Conservation (phyloP, 2,329 filamentous ascomycete species). For the Calycina herbarum region DNA sequence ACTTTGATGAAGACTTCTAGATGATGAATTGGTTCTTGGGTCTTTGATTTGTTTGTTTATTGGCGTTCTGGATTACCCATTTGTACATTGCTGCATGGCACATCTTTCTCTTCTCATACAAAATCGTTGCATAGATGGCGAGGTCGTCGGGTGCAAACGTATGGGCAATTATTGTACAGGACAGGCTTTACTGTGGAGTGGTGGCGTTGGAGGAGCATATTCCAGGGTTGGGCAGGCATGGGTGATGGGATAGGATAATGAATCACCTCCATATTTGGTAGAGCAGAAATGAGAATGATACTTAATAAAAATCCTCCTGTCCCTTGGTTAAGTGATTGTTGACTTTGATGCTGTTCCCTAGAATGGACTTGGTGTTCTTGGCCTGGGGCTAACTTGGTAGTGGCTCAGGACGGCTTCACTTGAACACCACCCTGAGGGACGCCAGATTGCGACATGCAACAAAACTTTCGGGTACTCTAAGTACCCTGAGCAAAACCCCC, state of each 20-base stretch:
- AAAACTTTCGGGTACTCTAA: too few relatives aligned
- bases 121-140: slow-evolving; percentile 35
- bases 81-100: slow-evolving; percentile 28
- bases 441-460: too few relatives aligned
- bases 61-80: slow-evolving; percentile 22
- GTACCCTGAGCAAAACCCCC: too few relatives aligned
- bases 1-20: slow-evolving; percentile 97
- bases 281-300: slow-evolving; percentile 24
- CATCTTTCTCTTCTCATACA: slow-evolving; percentile 21
- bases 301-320: slow-evolving; percentile 5
- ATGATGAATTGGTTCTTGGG: slow-evolving; percentile 31
- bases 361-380: too few relatives aligned
- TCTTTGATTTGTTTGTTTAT: slow-evolving; percentile 20
- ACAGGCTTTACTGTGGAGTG: slow-evolving; percentile 24
- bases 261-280: slow-evolving; percentile 7
- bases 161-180: slow-evolving; percentile 22
- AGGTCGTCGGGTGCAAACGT: slow-evolving; percentile 31
- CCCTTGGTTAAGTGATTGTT: not conserved
- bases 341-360: not conserved
- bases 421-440: too few relatives aligned
- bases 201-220: slow-evolving; percentile 12
- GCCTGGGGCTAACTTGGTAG: too few relatives aligned
- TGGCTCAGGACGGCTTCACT: too few relatives aligned
- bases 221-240: slow-evolving; percentile 10
- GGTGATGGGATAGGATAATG: slow-evolving; percentile 11